These are phyloP conservation scores for Coemansia sp. DNA, from an alignment of 192 early-diverging fungal species.

Conservation along the genomic window DNA sequence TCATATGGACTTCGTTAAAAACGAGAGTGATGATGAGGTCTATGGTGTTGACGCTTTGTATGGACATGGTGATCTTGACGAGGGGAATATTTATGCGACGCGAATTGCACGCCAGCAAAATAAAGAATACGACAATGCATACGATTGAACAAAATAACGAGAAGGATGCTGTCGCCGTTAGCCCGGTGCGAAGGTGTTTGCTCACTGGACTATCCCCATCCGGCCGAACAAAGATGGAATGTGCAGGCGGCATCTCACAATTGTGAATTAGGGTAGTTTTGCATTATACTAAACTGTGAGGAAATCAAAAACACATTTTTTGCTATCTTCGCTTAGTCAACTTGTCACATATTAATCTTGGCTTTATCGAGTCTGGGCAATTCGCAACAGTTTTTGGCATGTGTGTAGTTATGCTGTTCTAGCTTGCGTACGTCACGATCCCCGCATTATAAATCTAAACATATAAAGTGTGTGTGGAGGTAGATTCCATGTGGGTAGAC, in stretches of 20 bases:
- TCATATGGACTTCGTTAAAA: constrained; percentile 29
- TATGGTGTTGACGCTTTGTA: constrained; percentile 45
- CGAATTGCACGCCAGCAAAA: constrained; percentile 36
- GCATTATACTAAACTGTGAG: neutral
- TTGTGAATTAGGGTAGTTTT: neutral
- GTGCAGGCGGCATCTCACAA: neutral
- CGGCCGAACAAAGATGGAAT: neutral
- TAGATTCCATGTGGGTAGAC: neutral
- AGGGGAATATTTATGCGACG: constrained; percentile 46
- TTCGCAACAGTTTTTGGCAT: neutral
- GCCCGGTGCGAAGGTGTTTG: neutral
- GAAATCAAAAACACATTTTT: neutral
- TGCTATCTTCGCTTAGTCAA: neutral
- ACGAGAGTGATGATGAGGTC: constrained; percentile 39
- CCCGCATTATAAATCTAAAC: neutral
- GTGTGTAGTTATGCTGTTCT: neutral
- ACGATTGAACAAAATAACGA: constrained; percentile 34
- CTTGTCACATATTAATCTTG: neutral
- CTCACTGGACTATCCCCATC: neutral
- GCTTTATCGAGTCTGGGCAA: neutral
- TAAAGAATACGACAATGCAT: constrained; percentile 34
- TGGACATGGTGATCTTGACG: constrained; percentile 45
- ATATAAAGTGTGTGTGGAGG: neutral
- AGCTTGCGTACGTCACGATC: neutral
- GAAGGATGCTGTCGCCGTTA: constrained; percentile 22